Base-by-base conservation (phyloP, 2,329 filamentous ascomycete genomes). In the Leptographium wingfieldii region DNA sequence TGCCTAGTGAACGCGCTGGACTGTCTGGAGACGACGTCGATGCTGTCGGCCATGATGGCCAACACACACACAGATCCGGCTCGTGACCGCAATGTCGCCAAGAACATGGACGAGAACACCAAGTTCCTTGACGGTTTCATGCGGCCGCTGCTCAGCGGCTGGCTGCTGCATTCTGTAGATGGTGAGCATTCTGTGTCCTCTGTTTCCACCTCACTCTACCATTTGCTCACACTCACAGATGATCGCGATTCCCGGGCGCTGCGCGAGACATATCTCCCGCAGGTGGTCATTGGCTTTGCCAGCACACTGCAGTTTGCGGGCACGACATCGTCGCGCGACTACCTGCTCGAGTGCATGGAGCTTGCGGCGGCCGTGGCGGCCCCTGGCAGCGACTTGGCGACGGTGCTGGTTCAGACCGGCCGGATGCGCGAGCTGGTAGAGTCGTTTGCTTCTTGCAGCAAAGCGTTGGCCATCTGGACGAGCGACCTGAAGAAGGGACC, bases 341-440 rank as follows among this genome's bases (percentile, higher is more conserved):
- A 87, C 65, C 78, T 95, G 22, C 79, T 94, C 31, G 85, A 92
- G 68, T 88, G 86, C 67, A 92, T 99, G 88, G 89, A 96, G 61
- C 77, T 99, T 19, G 86, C 90, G 1, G 84, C 85, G 1, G 70
- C 85, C 2, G 80, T 96, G 57, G 90, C 92, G 2, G 84, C 87
- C 60, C 82, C 85, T 64, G 81, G 79, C 62, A 84, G 84, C 29
- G 84, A 86, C 65, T 72, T 92, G 49, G 82, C 86, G 1, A 73
- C 76, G 29, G 80, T 82, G 53, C 88, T 94, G 65, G 72, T 84
- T 59, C 77, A 80, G 59, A 80, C 83, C 3, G 79, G 80, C 38
- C 81, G 87, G 55, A 87, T 92, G 83, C 81, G 82, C 67, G 88
- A 92, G 73, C 76, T 94, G 49, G 81, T 92, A 14, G 83, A 88